These are phyloP conservation scores for Penicillium sp. DNA, from an alignment of 2,329 filamentous ascomycete species.

Conservation along the genomic window DNA sequence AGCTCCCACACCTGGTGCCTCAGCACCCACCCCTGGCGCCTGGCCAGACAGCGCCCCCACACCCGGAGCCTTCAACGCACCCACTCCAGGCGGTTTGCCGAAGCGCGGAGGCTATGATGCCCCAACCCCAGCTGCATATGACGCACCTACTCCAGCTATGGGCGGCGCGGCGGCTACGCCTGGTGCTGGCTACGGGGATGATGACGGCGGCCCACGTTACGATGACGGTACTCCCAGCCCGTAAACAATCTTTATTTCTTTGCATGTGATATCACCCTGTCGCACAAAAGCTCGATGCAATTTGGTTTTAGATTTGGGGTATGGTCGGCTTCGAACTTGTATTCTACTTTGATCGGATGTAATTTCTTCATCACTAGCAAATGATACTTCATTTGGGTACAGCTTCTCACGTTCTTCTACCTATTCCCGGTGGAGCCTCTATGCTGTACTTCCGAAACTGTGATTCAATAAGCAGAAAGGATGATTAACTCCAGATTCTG, in stretches of 20 bases:
- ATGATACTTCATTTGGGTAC: slow-evolving; percentile 4
- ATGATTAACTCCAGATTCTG: neutral
- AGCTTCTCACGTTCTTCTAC: too few species aligned
- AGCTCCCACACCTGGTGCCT: slow-evolving; percentile 68
- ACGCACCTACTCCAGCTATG: slow-evolving; percentile 52
- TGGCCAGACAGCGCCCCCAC: slow-evolving; percentile 47
- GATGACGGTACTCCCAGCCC: slow-evolving; percentile 46
- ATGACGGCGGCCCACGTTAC: slow-evolving; percentile 44
- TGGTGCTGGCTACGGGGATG: slow-evolving; percentile 37
- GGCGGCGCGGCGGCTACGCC: slow-evolving; percentile 39
- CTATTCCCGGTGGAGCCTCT: neutral
- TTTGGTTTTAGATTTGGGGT: slow-evolving; percentile 15
- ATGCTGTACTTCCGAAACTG: neutral
- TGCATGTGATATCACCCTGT: slow-evolving; percentile 9
- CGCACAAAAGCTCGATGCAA: slow-evolving; percentile 14
- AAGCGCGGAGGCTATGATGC: slow-evolving; percentile 27
- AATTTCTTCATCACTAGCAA: slow-evolving; percentile 16
- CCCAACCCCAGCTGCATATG: slow-evolving; percentile 28
- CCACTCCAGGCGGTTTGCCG: slow-evolving; percentile 40
- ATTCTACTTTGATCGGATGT: slow-evolving; percentile 21
- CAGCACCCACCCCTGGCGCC: slow-evolving; percentile 53
- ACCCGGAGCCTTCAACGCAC: slow-evolving; percentile 45
- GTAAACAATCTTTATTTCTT: slow-evolving; percentile 16
- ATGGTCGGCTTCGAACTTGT: slow-evolving; percentile 20
- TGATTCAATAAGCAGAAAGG: neutral